Evolutionary conservation across 2,329 filamentous ascomycete species (phyloP), one percentile per base, ranked within the genome.

Genomic region (Chaetothyriales sp.): DNA sequence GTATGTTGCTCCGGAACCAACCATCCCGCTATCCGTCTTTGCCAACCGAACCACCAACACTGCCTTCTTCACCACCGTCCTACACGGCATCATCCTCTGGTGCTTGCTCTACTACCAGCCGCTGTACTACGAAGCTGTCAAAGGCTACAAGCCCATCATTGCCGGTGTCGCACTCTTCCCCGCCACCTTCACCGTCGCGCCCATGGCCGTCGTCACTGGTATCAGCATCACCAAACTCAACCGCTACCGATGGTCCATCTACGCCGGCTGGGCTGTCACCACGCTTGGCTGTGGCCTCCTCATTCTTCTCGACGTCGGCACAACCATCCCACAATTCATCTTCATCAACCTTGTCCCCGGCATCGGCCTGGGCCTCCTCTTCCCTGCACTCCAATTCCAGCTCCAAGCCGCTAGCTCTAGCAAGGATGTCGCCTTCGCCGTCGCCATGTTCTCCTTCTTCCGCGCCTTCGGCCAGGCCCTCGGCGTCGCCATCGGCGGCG

Each of bases 381-480:
- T 83, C 54, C 52, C 83, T 0, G 70, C 75, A n/a, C 77, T 83
- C 67, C 73, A 71, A 0, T 76, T 83, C 33, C 75, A 77, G 1
- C 75, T 85, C 20, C 82, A 86, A 65, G 81, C 82, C 6, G 72
- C 79, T 0, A 73, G 76, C 1, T 69, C 71, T 1, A 73, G 72
- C 53, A 70, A 73, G 52, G 76, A 83, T 60, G 75, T 81, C 43
- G 76, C 79, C 1, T 78, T 79, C 54, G 76, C 79, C 0, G 75
- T 76, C 0, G 81, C 77, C 9, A 77, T 86, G 69, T 84, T 82
- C 66, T 77, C 75, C 50, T 86, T 87, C 69, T 74, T 81, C 59
- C 76, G 81, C 13, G 74, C 77, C 1, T 74, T 85, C 20, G 83
- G 83, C 0, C 80, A 85, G 62, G 73, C 77, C 0, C 66, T 85